Evolutionary conservation across 2,329 filamentous ascomycete genomes (phyloP).

Genomic region (Cercospora janseana): DNA sequence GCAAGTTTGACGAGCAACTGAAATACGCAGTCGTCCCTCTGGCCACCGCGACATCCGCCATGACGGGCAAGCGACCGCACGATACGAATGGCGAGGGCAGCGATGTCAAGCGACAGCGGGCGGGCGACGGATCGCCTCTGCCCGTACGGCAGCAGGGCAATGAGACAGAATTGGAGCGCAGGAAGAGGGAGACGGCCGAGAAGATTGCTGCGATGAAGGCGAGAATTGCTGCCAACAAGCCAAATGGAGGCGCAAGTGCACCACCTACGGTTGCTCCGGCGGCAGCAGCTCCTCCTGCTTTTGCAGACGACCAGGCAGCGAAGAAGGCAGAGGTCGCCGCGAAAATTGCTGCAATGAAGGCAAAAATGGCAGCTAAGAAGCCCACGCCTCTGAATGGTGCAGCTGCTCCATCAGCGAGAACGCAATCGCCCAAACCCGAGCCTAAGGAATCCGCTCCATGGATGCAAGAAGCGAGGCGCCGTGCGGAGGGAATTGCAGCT

Average conservation of each 20-base stretch:
- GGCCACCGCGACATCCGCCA: constrained; percentile 9
- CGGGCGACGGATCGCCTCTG: constrained; percentile 40
- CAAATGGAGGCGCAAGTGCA: constrained; percentile 21
- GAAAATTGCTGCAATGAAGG: constrained; percentile 39
- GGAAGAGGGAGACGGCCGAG: constrained; percentile 36
- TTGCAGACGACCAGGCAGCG: constrained; percentile 26
- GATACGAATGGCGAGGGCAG: constrained; percentile 39
- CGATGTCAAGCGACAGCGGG: constrained; percentile 44
- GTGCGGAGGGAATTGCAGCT: constrained; percentile 30
- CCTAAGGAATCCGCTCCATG: constrained; percentile 17
- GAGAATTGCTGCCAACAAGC: constrained; percentile 33
- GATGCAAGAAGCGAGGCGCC: constrained; percentile 31
- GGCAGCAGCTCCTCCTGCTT: constrained; percentile 19
- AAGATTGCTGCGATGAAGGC: constrained; percentile 40
- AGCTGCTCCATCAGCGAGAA: constrained; percentile 19
- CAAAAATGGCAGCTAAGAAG: constrained; percentile 33
- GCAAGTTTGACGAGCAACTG: constrained; percentile 3
- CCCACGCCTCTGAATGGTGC: constrained; percentile 26
- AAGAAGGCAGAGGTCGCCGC: constrained; percentile 34
- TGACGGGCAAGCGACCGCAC: constrained; percentile 46
- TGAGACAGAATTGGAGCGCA: constrained; percentile 34
- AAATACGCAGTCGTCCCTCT: not conserved
- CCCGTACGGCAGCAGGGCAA: constrained; percentile 23
- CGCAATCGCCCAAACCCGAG: constrained; percentile 16
- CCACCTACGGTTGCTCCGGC: constrained; percentile 12